Evolutionary conservation across 192 early-diverging fungal genomes (phyloP).

Genomic region (Backusella mclennaniae): DNA sequence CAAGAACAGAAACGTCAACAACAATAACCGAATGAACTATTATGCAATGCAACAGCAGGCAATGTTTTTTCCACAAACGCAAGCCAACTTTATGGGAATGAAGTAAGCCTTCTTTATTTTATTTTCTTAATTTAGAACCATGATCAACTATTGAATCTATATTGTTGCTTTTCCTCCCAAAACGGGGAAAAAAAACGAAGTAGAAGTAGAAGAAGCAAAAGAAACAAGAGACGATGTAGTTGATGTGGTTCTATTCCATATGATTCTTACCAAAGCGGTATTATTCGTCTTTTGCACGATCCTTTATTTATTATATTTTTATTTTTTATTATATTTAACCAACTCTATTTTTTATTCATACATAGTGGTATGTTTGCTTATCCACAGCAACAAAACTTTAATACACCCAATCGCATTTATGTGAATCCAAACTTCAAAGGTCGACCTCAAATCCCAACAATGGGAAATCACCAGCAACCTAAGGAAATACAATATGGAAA

Average conservation of each 20-base stretch:
- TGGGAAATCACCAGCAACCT: not conserved
- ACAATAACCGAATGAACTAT: not conserved
- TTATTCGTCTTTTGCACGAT: not conserved
- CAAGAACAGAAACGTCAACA: not conserved
- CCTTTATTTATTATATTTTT: not conserved
- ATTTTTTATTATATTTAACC: not conserved
- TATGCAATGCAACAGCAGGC: not conserved
- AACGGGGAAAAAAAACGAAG: not conserved
- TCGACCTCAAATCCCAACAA: not conserved
- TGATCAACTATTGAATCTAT: constrained; percentile 1
- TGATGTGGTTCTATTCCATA: not conserved
- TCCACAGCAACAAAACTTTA: not conserved
- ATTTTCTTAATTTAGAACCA: not conserved
- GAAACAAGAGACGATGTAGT: not conserved
- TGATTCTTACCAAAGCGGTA: not conserved
- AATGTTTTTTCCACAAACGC: not conserved
- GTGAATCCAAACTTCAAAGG: not conserved
- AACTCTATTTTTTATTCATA: not conserved
- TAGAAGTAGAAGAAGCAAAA: not conserved
- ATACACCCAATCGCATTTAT: not conserved
- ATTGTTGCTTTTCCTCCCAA: not conserved
- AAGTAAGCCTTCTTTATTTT: not conserved
- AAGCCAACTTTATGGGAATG: not conserved
- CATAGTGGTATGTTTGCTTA: not conserved
- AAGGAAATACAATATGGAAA: not conserved